Percentiles rank a stretch among this genome's conserved stretches.
Evolutionary conservation across 2,329 filamentous ascomycete genomes (phyloP).

Genomic region (Monosporascus sp.): DNA sequence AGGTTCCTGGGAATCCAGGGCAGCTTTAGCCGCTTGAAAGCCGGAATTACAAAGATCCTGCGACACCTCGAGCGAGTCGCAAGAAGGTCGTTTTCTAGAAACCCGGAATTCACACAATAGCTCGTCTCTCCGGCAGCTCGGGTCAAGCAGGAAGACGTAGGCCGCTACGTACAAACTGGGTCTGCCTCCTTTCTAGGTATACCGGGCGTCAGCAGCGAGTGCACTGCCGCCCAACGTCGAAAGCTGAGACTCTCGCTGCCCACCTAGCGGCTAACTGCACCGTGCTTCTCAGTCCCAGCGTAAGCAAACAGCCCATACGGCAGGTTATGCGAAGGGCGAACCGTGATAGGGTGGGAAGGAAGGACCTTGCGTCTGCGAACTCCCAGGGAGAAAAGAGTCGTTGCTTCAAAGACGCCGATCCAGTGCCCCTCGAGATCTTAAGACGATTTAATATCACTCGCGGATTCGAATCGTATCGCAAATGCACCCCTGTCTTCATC

Average conservation of each 20-base stretch:
- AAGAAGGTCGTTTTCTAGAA: not conserved
- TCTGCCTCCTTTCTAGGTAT: not conserved
- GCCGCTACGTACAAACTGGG: not conserved
- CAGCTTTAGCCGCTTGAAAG: no score
- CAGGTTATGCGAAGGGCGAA: not conserved
- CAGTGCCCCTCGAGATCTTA: constrained; percentile 11
- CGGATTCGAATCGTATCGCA: constrained; percentile 31
- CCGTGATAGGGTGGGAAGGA: not conserved
- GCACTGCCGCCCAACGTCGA: not conserved
- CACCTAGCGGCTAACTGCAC: not conserved
- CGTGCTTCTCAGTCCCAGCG: not conserved
- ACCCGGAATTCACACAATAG: not conserved
- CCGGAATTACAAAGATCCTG: no score
- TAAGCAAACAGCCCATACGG: not conserved
- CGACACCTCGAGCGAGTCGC: no score
- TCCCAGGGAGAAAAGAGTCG: not conserved
- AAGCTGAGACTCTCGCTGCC: not conserved
- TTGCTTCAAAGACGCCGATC: constrained; percentile 25
- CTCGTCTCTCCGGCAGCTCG: not conserved
- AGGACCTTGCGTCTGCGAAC: not conserved
- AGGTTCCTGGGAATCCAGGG: no score
- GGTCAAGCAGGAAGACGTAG: not conserved
- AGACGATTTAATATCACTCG: constrained; percentile 23
- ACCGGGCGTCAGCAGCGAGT: not conserved
- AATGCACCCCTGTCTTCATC: constrained; percentile 20